Percentiles rank a stretch among this genome's conserved stretches.
phyloP scores from a whole-genome alignment of 1,284 basidiomycete species.

The Trichosporon sp. region DNA sequence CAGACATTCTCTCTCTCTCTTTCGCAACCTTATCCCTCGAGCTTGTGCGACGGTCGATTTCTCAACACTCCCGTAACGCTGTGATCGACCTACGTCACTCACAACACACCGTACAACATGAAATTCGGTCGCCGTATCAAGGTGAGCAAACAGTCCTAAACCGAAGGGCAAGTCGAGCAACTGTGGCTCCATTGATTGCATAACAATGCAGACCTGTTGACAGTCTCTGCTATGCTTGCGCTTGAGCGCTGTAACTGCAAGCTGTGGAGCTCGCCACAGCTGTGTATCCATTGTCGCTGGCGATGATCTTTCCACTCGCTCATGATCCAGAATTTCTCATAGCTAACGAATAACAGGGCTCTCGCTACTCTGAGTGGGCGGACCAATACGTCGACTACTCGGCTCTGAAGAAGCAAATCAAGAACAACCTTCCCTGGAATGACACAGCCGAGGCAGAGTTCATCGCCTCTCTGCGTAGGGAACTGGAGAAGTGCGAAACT shows the following conservation, averaged over 20 bases:
- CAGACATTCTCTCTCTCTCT: background rate
- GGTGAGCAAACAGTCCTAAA: slow-evolving; percentile 52
- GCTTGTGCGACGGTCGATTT: background rate
- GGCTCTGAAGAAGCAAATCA: slow-evolving; percentile 80
- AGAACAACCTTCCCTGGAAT: slow-evolving; percentile 60
- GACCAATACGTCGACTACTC: slow-evolving; percentile 88
- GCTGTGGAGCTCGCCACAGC: background rate
- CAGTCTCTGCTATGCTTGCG: background rate
- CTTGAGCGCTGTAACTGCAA: background rate
- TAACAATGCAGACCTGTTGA: background rate
- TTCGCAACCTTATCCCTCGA: background rate
- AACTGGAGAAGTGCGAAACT: slow-evolving; percentile 91
- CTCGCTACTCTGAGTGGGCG: slow-evolving; percentile 82
- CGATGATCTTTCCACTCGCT: too few species aligned
- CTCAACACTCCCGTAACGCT: background rate
- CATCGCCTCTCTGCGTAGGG: slow-evolving; percentile 67
- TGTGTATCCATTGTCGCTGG: too few species aligned
- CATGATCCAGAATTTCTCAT: too few species aligned
- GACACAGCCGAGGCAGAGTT: slow-evolving; percentile 76
- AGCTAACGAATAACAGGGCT: slow-evolving; percentile 54
- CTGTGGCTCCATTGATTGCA: background rate
- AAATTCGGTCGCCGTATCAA: slow-evolving; percentile 87
- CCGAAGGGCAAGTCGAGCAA: background rate
- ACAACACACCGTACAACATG: slow-evolving; percentile 50
- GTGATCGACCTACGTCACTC: slow-evolving; percentile 2